phyloP scores from a whole-genome alignment of 1,284 basidiomycete species.

The Ustanciosporium gigantosporum region DNA sequence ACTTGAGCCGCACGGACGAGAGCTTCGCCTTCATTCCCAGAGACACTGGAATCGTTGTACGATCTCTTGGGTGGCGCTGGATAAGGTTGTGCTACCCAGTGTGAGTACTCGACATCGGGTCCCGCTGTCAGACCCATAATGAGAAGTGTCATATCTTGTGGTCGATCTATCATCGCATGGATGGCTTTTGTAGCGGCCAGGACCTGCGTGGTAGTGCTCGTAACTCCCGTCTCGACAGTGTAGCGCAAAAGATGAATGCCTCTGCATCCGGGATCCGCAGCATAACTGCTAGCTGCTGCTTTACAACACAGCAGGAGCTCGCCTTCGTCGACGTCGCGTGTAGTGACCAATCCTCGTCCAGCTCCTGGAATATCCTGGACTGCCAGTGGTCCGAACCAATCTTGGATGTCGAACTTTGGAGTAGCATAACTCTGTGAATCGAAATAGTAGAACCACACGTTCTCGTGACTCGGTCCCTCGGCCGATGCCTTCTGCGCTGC shows the following conservation, averaged over 20 bases:
- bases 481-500: constrained; percentile 18
- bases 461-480: constrained; percentile 32
- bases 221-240: constrained; percentile 48
- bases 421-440: constrained; percentile 38
- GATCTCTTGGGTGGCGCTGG: constrained; percentile 31
- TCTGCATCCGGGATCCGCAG: constrained; percentile 36
- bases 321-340: constrained; percentile 47
- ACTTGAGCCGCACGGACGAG: constrained; percentile 1
- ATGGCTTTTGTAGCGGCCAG: constrained; percentile 55
- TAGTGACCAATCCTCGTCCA: constrained; percentile 53
- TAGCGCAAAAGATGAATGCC: constrained; percentile 46
- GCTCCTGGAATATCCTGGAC: constrained; percentile 52
- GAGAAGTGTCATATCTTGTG: constrained; percentile 37
- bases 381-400: constrained; percentile 48
- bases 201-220: constrained; percentile 58
- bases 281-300: constrained; percentile 49
- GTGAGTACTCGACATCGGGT: constrained; percentile 36
- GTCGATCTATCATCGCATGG: constrained; percentile 52
- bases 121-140: constrained; percentile 59
- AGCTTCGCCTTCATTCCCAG: constrained; percentile 6
- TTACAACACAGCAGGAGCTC: constrained; percentile 53
- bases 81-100: constrained; percentile 38
- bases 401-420: constrained; percentile 42
- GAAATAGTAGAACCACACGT: constrained; percentile 44
- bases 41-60: constrained; percentile 10